Evolutionary conservation across 495 filamentous ascomycete genomes (phyloP), one percentile per base, ranked within the genome.

Genomic region (Penicillium paradoxum): DNA sequence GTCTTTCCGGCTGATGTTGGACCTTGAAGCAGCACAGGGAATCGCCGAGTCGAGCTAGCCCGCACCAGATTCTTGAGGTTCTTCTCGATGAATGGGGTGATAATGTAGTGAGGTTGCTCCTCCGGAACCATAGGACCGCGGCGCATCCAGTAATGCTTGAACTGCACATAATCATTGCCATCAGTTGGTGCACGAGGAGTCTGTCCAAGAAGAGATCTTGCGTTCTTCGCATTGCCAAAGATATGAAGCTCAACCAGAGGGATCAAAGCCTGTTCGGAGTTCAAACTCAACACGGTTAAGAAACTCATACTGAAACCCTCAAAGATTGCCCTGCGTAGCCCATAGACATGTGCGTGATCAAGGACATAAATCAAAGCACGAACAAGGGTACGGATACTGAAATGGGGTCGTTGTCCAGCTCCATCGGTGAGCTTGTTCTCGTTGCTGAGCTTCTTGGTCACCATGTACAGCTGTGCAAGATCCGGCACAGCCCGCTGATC

Each of bases 241-340:
- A 99, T 77, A 59, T 92, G 80, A 52, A 87, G 82, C 55, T 93
- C 84, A 41, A 97, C 89, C 10, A 95, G 67, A 1, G 92, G 88
- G 39, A 84, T 72, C 13, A 97, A 73, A n/a, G 87, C 73, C 41
- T 76, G 73, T 58, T 92, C 89, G 0, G 92, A 97, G 21, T 85
- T 79, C 61, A 79, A 75, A 58, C 91, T 82, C 15, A 99, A 74
- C 18, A 95, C 76, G 0, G 95, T 97, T 32, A 95, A 71, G 55
- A 97, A 99, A 53, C 90, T 90, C 95, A 99, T 97, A n/a, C 87
- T 91, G 66, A 97, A 97, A 0, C 95, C 95, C 72, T 99, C 95
- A 59, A 87, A 96, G 6, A 97, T 70, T 22, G 91, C 87, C 56
- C 95, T 74, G 7, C 93, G 83, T 29, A 97, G 72, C n/a, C 89